phyloP scores from a whole-genome alignment of 1,284 basidiomycete genomes.

The Thecaphora thlaspeos region DNA sequence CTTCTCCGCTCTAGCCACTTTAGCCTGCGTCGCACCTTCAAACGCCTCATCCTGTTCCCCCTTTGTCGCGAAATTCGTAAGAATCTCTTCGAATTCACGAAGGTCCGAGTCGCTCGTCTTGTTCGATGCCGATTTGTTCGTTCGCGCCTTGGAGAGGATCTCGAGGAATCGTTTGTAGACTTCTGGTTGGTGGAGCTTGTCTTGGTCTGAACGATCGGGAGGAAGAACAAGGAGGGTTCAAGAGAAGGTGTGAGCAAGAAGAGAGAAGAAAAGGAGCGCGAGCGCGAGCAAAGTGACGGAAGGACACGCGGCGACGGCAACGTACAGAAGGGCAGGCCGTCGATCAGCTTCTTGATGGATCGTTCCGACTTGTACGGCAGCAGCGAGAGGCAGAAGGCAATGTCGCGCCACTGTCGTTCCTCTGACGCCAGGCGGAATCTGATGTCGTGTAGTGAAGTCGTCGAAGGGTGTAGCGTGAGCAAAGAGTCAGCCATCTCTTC shows the following conservation, averaged over 20 bases:
- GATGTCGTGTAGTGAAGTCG: conserved; percentile 52
- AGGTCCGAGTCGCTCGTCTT: conserved; percentile 27
- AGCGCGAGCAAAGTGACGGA: background rate
- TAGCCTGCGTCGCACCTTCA: conserved; percentile 63
- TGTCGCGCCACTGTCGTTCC: conserved; percentile 92
- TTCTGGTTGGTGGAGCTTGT: conserved; percentile 84
- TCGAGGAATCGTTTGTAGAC: conserved; percentile 85
- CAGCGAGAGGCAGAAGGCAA: conserved; percentile 89
- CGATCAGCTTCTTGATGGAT: conserved; percentile 92
- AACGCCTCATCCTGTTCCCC: conserved; percentile 87
- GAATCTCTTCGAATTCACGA: conserved; percentile 65
- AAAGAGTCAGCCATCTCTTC: too few relatives aligned
- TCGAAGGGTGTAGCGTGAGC: background rate
- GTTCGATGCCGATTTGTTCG: conserved; percentile 11
- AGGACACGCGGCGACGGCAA: background rate
- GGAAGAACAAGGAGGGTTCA: too few relatives aligned
- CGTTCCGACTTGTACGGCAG: conserved; percentile 95
- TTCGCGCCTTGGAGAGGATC: conserved; percentile 69
- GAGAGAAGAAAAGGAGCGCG: background rate
- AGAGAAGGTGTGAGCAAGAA: background rate
- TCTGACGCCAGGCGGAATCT: conserved; percentile 88
- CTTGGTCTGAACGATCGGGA: conserved; percentile 84
- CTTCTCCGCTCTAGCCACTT: conserved; percentile 23
- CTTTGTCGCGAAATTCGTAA: conserved; percentile 77
- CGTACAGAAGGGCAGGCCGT: conserved; percentile 63